A percentile compares a stretch with the other conserved stretches of the same genome.
Evolutionary conservation across 352 stramenopile species (phyloP).

Genomic region (Globisporangium carolinianum): DNA sequence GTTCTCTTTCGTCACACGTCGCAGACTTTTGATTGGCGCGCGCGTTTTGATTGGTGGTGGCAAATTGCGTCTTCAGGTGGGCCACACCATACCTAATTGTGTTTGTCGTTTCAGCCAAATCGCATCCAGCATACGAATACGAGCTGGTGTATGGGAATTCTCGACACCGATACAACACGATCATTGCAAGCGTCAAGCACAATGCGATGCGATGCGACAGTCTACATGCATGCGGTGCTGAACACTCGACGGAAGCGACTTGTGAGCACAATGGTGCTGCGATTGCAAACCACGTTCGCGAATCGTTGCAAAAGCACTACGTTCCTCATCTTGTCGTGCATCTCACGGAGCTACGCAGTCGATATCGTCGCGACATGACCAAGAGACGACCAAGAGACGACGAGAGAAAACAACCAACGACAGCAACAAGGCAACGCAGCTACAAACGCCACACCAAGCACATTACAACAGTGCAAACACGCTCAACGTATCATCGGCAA

Average conservation of each 20-base stretch:
- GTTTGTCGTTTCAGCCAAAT: too few species aligned
- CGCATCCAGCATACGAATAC: not conserved
- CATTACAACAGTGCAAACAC: not conserved
- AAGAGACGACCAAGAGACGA: too few species aligned
- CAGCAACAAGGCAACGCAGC: not conserved
- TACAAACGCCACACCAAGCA: not conserved
- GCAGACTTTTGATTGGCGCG: slow-evolving; percentile 5
- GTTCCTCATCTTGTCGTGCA: too few species aligned
- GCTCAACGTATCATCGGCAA: slow-evolving; percentile 14
- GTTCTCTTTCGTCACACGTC: slow-evolving; percentile 8
- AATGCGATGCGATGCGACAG: not conserved
- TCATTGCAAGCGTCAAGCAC: not conserved
- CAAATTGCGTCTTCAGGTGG: too few species aligned
- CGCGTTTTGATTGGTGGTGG: too few species aligned
- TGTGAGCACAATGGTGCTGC: too few species aligned
- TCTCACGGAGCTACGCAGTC: too few species aligned
- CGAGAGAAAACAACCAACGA: not conserved
- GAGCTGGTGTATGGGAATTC: not conserved
- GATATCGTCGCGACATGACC: too few species aligned
- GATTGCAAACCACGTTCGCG: too few species aligned
- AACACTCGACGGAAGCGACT: too few species aligned
- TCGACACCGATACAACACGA: not conserved
- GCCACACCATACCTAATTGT: too few species aligned
- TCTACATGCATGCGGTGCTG: not conserved
- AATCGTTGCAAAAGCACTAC: too few species aligned